These are phyloP conservation scores for Anthostomella pinea DNA, from an alignment of 2,329 filamentous ascomycete genomes.

Conservation along the genomic window DNA sequence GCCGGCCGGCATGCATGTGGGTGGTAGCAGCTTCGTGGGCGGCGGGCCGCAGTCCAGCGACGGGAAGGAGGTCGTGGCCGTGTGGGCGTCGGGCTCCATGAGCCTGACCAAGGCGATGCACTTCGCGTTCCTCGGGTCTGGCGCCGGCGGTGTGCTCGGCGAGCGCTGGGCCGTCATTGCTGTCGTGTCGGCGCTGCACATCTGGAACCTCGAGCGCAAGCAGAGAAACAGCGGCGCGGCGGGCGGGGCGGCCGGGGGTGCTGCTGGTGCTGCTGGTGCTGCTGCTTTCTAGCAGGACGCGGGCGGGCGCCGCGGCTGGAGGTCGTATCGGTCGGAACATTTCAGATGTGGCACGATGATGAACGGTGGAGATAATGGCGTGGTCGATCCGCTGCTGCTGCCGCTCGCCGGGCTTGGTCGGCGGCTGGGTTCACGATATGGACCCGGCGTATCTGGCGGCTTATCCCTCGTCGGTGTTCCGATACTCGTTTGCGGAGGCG, in stretches of 20 bases:
- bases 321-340: no score
- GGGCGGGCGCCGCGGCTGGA: no score
- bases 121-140: constrained; percentile 41
- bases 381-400: no score
- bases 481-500: no score
- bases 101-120: constrained; percentile 34
- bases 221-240: background rate
- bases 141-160: constrained; percentile 37
- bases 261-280: no score
- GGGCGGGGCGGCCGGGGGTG: background rate
- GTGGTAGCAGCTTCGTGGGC: constrained; percentile 11
- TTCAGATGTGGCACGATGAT: no score
- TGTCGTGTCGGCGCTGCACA: constrained; percentile 35
- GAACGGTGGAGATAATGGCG: no score
- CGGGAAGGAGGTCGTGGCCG: constrained; percentile 42
- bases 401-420: no score
- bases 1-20: constrained; percentile 11
- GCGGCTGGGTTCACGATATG: no score
- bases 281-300: no score
- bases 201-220: constrained; percentile 26
- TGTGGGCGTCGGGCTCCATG: constrained; percentile 31
- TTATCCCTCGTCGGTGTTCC: no score
- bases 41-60: constrained; percentile 27
- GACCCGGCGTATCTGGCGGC: no score
- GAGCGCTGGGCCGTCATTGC: constrained; percentile 43